These are phyloP conservation scores for Paxillus rubicundulus DNA, from an alignment of 768 basidiomycete species.

Conservation along the genomic window DNA sequence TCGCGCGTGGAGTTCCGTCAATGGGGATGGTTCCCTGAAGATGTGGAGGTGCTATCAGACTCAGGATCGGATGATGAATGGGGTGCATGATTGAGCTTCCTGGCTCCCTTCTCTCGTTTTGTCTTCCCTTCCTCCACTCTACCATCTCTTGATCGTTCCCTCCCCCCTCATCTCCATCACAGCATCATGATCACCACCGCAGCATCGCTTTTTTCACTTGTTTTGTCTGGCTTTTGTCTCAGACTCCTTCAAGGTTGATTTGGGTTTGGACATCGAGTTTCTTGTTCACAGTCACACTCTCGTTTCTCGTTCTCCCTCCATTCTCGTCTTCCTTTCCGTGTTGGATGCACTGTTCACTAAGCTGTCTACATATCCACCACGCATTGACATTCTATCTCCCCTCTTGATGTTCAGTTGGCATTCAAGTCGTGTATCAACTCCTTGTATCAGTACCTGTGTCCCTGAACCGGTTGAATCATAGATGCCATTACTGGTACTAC, in stretches of 20 bases:
- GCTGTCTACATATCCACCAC: neutral
- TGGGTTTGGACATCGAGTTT: neutral
- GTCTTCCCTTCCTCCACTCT: neutral
- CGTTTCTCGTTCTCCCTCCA: neutral
- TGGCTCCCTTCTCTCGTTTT: neutral
- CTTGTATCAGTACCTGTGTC: neutral
- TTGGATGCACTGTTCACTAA: neutral
- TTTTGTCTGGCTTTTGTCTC: neutral
- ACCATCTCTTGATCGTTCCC: neutral
- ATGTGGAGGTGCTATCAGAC: conserved; percentile 3
- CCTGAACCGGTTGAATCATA: neutral
- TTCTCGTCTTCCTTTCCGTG: neutral
- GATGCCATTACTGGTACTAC: too few relatives aligned
- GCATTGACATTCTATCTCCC: neutral
- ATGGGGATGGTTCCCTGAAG: conserved; percentile 66
- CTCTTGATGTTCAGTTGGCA: neutral
- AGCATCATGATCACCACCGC: neutral
- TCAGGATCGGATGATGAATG: conserved; percentile 18
- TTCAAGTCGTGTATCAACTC: neutral
- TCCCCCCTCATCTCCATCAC: neutral
- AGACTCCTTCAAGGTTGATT: neutral
- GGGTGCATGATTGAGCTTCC: conserved; percentile 14
- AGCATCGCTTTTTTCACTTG: neutral
- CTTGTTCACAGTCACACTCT: neutral
- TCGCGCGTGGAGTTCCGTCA: conserved; percentile 50